phyloP scores from a whole-genome alignment of 148 eudicot genomes.

The Pharnaceum exiguum region DNA sequence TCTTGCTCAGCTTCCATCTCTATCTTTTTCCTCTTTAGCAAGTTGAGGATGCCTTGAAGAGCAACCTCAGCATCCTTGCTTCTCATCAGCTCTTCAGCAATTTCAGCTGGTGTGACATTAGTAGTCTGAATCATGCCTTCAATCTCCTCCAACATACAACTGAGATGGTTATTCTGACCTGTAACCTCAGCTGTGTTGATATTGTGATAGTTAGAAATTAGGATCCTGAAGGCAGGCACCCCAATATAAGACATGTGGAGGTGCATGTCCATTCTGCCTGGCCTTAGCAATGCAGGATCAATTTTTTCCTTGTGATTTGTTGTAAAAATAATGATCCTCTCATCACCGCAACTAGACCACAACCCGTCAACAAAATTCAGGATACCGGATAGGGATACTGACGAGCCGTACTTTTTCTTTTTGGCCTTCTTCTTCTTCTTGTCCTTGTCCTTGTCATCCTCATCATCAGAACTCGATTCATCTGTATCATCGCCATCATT shows the following conservation, averaged over 20 bases:
- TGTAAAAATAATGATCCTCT: constrained; percentile 23
- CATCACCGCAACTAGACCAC: constrained; percentile 33
- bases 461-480: background rate
- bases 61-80: constrained; percentile 12
- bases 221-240: constrained; percentile 15
- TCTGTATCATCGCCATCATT: too few relatives aligned
- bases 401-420: background rate
- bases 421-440: background rate
- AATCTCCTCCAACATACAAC: constrained; percentile 9
- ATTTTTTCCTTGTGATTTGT: constrained; percentile 19
- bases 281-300: constrained; percentile 40
- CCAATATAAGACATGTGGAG: constrained; percentile 37
- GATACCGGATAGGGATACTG: constrained; percentile 14
- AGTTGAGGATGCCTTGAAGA: too few relatives aligned
- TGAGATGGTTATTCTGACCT: constrained; percentile 7
- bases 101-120: constrained; percentile 29
- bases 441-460: background rate
- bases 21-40: too few relatives aligned
- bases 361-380: constrained; percentile 20
- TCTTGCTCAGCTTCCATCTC: too few relatives aligned
- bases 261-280: constrained; percentile 48
- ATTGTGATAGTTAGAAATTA: constrained; percentile 26
- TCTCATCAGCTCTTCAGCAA: constrained; percentile 28
- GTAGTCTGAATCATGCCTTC: constrained; percentile 13
- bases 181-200: too few relatives aligned